Conservation (phyloP, 2,329 filamentous ascomycete genomes). For the Sarocladium strictum region DNA sequence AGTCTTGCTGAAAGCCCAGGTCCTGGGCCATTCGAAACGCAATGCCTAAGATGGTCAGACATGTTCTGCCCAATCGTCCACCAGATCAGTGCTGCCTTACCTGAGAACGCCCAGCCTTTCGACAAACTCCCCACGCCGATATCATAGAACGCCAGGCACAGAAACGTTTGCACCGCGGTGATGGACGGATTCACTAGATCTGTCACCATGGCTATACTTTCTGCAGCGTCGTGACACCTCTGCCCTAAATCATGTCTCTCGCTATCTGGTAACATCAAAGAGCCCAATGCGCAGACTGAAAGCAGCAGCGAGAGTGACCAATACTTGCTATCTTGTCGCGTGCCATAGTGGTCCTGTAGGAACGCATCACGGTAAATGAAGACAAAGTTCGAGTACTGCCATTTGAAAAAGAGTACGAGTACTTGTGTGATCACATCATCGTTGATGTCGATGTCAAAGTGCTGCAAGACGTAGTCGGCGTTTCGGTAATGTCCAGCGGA, state of each 20-base stretch:
- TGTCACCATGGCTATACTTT: slow-evolving; percentile 20
- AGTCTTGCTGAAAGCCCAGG: slow-evolving; percentile 21
- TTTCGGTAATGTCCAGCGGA: not conserved
- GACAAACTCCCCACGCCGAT: slow-evolving; percentile 21
- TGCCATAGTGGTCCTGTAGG: slow-evolving; percentile 19
- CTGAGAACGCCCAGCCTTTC: slow-evolving; percentile 22
- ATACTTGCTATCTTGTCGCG: slow-evolving; percentile 16
- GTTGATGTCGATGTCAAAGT: slow-evolving; percentile 19
- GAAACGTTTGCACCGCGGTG: slow-evolving; percentile 19
- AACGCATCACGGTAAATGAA: slow-evolving; percentile 25
- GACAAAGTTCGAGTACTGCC: slow-evolving; percentile 26
- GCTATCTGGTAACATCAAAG: slow-evolving; percentile 13
- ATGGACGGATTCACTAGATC: slow-evolving; percentile 18
- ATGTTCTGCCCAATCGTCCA: not conserved
- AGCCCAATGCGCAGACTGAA: slow-evolving; percentile 19
- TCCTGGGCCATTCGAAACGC: slow-evolving; percentile 25
- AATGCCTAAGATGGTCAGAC: slow-evolving; percentile 16
- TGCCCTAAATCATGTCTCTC: not conserved
- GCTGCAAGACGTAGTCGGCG: slow-evolving; percentile 15
- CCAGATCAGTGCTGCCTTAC: slow-evolving; percentile 9
- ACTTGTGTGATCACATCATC: slow-evolving; percentile 16
- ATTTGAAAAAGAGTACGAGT: slow-evolving; percentile 20
- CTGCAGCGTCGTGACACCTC: slow-evolving; percentile 17
- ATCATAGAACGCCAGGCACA: slow-evolving; percentile 23
- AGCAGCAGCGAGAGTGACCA: slow-evolving; percentile 20